Evolutionary conservation across 78 protist species (phyloP).

Genomic region (Dictyostelium discoideum): DNA sequence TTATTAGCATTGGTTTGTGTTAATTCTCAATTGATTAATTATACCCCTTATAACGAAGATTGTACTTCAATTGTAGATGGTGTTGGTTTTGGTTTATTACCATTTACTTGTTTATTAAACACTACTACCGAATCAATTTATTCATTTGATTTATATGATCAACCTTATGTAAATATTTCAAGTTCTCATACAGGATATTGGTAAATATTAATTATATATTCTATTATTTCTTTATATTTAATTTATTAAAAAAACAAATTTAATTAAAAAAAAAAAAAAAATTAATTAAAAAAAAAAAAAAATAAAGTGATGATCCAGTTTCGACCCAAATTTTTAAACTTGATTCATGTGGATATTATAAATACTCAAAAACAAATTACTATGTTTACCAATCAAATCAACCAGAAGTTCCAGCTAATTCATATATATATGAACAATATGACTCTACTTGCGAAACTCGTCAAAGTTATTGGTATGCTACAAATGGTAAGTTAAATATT

Average conservation of each 20-base stretch:
- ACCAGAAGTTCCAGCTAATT: background rate
- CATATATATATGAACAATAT: background rate
- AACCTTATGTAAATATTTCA: background rate
- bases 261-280: background rate
- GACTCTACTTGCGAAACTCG: background rate
- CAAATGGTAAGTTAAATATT: background rate
- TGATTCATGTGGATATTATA: background rate
- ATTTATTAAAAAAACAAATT: background rate
- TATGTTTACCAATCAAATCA: background rate
- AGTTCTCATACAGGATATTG: background rate
- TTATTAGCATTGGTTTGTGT: background rate
- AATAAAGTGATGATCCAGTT: background rate
- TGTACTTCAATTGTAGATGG: background rate
- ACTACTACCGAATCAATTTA: background rate
- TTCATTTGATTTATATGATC: background rate
- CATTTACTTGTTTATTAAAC: background rate
- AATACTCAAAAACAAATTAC: background rate
- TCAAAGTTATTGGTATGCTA: constrained; percentile 28
- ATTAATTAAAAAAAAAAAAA: too few species aligned
- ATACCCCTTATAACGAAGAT: background rate
- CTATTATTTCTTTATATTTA: background rate
- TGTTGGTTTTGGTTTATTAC: background rate
- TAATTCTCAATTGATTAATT: background rate
- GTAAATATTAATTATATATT: background rate
- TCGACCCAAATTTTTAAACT: background rate